Conservation (phyloP, 345 rosid genomes). For the Chamaenerion angustifolium region DNA sequence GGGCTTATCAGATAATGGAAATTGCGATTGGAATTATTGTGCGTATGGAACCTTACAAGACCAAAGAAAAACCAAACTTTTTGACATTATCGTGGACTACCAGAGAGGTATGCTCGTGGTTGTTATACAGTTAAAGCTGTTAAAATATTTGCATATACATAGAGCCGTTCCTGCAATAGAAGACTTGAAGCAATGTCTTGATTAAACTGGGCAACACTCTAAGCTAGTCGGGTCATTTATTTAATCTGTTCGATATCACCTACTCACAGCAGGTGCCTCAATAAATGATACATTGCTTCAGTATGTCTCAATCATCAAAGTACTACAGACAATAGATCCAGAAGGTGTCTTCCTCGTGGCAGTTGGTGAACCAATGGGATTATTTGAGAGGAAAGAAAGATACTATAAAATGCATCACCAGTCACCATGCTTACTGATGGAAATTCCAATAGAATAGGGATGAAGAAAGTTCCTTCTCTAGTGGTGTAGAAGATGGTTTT, state of each 20-base stretch:
- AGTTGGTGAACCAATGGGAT: constrained; percentile 93
- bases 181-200: constrained; percentile 90
- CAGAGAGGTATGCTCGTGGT: constrained; percentile 52
- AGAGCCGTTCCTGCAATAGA: constrained; percentile 57
- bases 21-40: constrained; percentile 78
- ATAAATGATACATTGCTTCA: constrained; percentile 98
- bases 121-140: neutral
- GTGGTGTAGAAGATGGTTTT: constrained; percentile 61
- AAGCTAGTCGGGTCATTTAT: constrained; percentile 86
- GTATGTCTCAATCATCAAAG: constrained; percentile 90
- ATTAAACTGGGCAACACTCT: constrained; percentile 90
- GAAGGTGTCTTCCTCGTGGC: constrained; percentile 92
- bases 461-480: constrained; percentile 70
- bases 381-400: constrained; percentile 87
- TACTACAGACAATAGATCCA: constrained; percentile 82
- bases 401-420: constrained; percentile 85
- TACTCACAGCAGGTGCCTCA: constrained; percentile 98
- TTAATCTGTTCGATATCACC: constrained; percentile 67
- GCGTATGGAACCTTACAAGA: constrained; percentile 93
- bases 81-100: constrained; percentile 97
- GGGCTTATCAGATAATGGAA: constrained; percentile 82
- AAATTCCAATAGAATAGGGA: constrained; percentile 72
- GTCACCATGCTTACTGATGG: constrained; percentile 98
- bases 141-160: neutral
- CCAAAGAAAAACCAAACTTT: constrained; percentile 76